Conservation (phyloP, 2,329 filamentous ascomycete species). For the Xylariaceae sp. region DNA sequence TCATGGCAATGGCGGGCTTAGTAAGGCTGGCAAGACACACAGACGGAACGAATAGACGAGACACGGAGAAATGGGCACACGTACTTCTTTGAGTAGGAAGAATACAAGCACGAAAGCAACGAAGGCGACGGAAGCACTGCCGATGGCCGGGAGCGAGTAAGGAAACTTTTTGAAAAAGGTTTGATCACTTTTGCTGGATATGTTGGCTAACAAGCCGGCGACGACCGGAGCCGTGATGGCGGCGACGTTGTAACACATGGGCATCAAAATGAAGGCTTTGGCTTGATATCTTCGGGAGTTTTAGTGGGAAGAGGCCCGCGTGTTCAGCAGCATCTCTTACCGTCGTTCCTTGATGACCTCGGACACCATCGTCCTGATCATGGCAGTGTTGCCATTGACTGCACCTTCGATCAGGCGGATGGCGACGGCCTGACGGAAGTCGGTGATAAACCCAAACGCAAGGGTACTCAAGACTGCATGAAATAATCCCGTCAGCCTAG, state of each 20-base stretch:
- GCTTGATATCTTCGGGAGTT: no score
- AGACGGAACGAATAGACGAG: no score
- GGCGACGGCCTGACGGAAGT: constrained; percentile 10
- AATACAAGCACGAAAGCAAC: constrained; percentile 6
- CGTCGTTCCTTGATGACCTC: constrained; percentile 12
- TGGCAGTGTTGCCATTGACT: constrained; percentile 9
- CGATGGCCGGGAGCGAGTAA: constrained; percentile 7
- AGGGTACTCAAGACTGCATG: constrained; percentile 10
- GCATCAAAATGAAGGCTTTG: constrained; percentile 11
- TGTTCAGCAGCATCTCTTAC: background rate
- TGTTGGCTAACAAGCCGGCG: constrained; percentile 8
- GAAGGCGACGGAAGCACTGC: constrained; percentile 4
- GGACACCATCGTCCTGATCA: constrained; percentile 13
- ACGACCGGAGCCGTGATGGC: constrained; percentile 7
- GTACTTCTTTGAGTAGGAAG: constrained; percentile 9
- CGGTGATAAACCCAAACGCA: constrained; percentile 10
- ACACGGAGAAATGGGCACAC: no score
- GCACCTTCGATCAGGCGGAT: constrained; percentile 10
- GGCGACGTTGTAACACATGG: constrained; percentile 9
- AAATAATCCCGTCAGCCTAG: background rate
- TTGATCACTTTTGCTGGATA: constrained; percentile 1
- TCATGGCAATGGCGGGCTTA: no score
- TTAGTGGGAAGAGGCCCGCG: background rate
- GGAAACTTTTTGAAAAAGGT: constrained; percentile 10
- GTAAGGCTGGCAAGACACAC: no score